phyloP scores from a whole-genome alignment of 768 basidiomycete genomes.

The Punctularia strigosozonata region DNA sequence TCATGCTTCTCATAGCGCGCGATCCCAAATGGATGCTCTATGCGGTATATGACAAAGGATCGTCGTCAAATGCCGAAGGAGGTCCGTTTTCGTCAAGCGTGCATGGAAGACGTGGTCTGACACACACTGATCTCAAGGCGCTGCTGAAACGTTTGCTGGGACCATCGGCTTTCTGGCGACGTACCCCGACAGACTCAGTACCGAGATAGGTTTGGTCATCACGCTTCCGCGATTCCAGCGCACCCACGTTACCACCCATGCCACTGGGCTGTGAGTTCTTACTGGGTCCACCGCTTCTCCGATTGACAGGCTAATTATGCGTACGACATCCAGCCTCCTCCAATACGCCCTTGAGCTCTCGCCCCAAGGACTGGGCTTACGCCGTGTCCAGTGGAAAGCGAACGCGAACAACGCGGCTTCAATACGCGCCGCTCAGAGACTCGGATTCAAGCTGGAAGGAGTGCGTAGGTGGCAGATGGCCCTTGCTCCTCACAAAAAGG shows the following conservation, averaged over 20 bases:
- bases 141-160: slow-evolving; percentile 34
- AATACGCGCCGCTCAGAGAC: slow-evolving; percentile 15
- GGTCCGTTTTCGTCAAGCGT: too few relatives aligned
- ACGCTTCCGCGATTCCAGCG: slow-evolving; percentile 48
- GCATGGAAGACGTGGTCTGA: too few relatives aligned
- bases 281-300: too few relatives aligned
- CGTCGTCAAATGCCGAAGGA: background rate
- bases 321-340: too few relatives aligned
- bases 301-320: too few relatives aligned
- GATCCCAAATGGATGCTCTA: background rate
- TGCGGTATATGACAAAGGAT: background rate
- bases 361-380: slow-evolving; percentile 12
- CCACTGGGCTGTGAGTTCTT: slow-evolving; percentile 34
- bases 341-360: slow-evolving; percentile 28
- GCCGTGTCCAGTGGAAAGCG: slow-evolving; percentile 24
- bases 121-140: too few relatives aligned
- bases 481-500: background rate
- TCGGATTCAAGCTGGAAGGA: slow-evolving; percentile 21
- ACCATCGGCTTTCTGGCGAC: slow-evolving; percentile 39
- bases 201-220: slow-evolving; percentile 45
- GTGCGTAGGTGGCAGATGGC: slow-evolving; percentile 13
- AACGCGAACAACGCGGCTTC: slow-evolving; percentile 17
- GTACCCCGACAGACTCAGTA: slow-evolving; percentile 25
- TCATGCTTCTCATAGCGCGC: background rate
- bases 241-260: slow-evolving; percentile 50